Evolutionary conservation across 164 flowering plant species (phyloP).

Genomic region (Euptelea pleiosperma): DNA sequence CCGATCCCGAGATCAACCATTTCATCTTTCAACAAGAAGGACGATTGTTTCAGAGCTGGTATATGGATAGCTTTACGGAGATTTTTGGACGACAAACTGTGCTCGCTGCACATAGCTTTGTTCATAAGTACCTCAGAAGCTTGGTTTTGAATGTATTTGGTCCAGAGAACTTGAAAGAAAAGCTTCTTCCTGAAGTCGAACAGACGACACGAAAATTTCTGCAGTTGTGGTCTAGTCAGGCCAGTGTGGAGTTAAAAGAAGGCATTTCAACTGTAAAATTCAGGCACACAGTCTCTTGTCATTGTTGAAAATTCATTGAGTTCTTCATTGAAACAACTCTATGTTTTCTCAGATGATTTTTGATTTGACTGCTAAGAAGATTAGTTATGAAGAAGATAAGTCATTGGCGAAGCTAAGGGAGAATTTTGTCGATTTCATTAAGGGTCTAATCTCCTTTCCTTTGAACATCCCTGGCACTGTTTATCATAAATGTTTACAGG

Average conservation of each 20-base stretch:
- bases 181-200: conserved; percentile 26
- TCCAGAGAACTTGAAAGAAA: conserved; percentile 26
- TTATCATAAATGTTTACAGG: conserved; percentile 32
- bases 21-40: conserved; percentile 34
- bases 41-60: conserved; percentile 26
- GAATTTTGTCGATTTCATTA: conserved; percentile 24
- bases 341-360: conserved; percentile 29
- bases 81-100: conserved; percentile 22
- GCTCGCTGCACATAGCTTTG: conserved; percentile 17
- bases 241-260: conserved; percentile 22
- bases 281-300: background rate
- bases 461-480: conserved; percentile 36
- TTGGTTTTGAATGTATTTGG: conserved; percentile 25
- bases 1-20: conserved; percentile 25
- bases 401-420: conserved; percentile 18
- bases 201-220: conserved; percentile 8
- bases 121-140: conserved; percentile 31
- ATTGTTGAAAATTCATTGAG: background rate
- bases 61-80: conserved; percentile 25
- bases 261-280: conserved; percentile 22
- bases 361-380: conserved; percentile 25
- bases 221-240: conserved; percentile 17
- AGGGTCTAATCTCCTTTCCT: conserved; percentile 35
- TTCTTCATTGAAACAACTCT: background rate
- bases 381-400: conserved; percentile 21